A percentile compares a stretch with the other conserved stretches of the same genome.
Conservation (phyloP, 2,329 filamentous ascomycete genomes). For the Colletotrichum chrysophilum region DNA sequence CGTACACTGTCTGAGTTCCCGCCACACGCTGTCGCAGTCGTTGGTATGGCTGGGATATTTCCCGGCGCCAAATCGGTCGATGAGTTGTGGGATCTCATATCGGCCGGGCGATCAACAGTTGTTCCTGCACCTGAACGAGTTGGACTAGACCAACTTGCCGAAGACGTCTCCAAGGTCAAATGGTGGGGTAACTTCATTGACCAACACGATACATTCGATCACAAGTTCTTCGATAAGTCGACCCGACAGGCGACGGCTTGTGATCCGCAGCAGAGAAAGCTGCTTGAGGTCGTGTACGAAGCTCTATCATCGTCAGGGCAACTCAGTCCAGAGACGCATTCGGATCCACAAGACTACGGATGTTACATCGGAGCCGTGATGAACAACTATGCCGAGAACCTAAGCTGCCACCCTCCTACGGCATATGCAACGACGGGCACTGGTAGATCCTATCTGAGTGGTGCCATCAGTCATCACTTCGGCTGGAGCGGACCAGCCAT, state of each 20-base stretch:
- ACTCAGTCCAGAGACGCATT: constrained; percentile 27
- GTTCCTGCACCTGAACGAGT: not conserved
- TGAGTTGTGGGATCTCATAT: constrained; percentile 36
- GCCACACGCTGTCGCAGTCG: constrained; percentile 38
- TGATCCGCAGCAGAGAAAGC: constrained; percentile 44
- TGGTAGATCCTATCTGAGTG: constrained; percentile 34
- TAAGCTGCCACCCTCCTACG: constrained; percentile 24
- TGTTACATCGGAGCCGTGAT: constrained; percentile 37
- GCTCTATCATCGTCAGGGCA: constrained; percentile 35
- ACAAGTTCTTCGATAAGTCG: constrained; percentile 43
- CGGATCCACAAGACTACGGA: constrained; percentile 25
- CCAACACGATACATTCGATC: constrained; percentile 35
- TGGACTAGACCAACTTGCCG: not conserved
- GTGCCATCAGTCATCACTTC: constrained; percentile 37
- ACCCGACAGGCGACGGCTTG: constrained; percentile 38
- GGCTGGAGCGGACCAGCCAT: constrained; percentile 39
- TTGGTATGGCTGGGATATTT: constrained; percentile 48
- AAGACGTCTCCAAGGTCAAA: not conserved
- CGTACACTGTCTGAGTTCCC: constrained; percentile 34
- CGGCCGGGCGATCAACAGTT: constrained; percentile 6
- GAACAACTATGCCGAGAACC: constrained; percentile 46
- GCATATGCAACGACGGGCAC: constrained; percentile 31
- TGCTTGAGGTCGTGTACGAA: constrained; percentile 47
- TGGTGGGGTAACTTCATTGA: constrained; percentile 28
- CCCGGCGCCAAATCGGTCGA: constrained; percentile 42